phyloP scores from a whole-genome alignment of 2,329 filamentous ascomycete genomes.

The Acephala macrosclerotiorum region DNA sequence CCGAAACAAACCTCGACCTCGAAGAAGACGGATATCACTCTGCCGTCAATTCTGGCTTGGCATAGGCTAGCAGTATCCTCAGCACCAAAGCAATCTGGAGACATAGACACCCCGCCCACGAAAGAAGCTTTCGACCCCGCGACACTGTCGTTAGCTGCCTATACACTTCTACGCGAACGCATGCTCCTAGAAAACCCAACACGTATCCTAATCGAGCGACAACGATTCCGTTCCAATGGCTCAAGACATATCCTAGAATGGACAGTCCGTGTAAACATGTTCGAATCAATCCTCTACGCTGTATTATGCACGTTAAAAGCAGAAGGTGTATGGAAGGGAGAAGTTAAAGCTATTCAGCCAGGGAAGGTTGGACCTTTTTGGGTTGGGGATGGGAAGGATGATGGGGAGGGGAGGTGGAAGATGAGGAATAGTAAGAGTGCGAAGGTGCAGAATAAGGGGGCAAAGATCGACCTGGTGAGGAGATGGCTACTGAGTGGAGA shows the following conservation, averaged over 20 bases:
- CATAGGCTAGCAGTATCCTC: slow-evolving; percentile 40
- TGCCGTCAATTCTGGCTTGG: slow-evolving; percentile 48
- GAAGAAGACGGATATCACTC: neutral
- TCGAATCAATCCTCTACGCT: slow-evolving; percentile 84
- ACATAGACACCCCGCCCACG: slow-evolving; percentile 40
- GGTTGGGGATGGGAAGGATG: slow-evolving; percentile 46
- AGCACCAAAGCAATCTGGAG: slow-evolving; percentile 15
- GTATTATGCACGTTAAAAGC: slow-evolving; percentile 64
- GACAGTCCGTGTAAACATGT: slow-evolving; percentile 82
- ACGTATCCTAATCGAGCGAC: slow-evolving; percentile 72
- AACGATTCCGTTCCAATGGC: slow-evolving; percentile 69
- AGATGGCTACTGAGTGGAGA: slow-evolving; percentile 54
- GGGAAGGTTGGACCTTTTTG: slow-evolving; percentile 63
- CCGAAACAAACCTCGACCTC: neutral
- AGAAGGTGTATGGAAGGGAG: slow-evolving; percentile 51
- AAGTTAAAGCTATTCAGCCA: slow-evolving; percentile 60
- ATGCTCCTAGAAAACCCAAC: slow-evolving; percentile 63
- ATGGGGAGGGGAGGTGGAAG: slow-evolving; percentile 39
- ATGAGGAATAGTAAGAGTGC: slow-evolving; percentile 50
- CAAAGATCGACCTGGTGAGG: slow-evolving; percentile 69
- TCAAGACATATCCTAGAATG: slow-evolving; percentile 75
- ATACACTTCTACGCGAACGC: slow-evolving; percentile 56
- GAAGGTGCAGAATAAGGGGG: slow-evolving; percentile 56
- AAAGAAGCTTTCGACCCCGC: slow-evolving; percentile 60
- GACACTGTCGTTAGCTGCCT: slow-evolving; percentile 61